These are phyloP conservation scores for Sistotremastrum suecicum DNA, from an alignment of 768 basidiomycete species.

Conservation along the genomic window DNA sequence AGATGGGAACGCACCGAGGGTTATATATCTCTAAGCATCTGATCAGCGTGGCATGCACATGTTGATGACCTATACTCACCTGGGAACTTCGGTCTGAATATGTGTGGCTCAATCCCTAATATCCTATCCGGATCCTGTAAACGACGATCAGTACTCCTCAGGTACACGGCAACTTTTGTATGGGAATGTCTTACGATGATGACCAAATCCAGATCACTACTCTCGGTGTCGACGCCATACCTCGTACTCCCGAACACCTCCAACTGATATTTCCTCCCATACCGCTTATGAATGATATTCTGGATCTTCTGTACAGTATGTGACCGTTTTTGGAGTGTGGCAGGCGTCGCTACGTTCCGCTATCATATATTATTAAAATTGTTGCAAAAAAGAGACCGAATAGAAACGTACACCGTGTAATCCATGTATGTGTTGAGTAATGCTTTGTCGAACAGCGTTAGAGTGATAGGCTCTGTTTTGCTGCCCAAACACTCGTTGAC, in stretches of 20 bases:
- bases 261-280: slow-evolving; percentile 21
- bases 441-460: no score
- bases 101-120: slow-evolving; percentile 16
- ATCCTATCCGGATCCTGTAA: slow-evolving; percentile 19
- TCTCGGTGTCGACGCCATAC: slow-evolving; percentile 27
- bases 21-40: slow-evolving; percentile 17
- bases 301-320: slow-evolving; percentile 6
- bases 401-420: no score
- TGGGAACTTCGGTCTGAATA: slow-evolving; percentile 15
- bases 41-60: background rate
- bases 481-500: no score
- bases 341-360: no score
- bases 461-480: no score
- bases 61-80: slow-evolving; percentile 9
- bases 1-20: slow-evolving; percentile 10
- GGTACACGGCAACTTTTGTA: background rate
- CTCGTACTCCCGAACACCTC: slow-evolving; percentile 34
- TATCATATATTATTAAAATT: no score
- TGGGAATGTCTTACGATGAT: slow-evolving; percentile 27
- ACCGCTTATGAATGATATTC: slow-evolving; percentile 14
- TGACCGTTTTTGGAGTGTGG: no score
- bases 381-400: no score
- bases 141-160: background rate
- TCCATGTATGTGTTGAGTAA: no score
- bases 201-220: slow-evolving; percentile 39